Percentiles rank a stretch among this genome's conserved stretches.
phyloP scores from a whole-genome alignment of 805 yeast genomes.

The Sugiyamaella chiloensis region DNA sequence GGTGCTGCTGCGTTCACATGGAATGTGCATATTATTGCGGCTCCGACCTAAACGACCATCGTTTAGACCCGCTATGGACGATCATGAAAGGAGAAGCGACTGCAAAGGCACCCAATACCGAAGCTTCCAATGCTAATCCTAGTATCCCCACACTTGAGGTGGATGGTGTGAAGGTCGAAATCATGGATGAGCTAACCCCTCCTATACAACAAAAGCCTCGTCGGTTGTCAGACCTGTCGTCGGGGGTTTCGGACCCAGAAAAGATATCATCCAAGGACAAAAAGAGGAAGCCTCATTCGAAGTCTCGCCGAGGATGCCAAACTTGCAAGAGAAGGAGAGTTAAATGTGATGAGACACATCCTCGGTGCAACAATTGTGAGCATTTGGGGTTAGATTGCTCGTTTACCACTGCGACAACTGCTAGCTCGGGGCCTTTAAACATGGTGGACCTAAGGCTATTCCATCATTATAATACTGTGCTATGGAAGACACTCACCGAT shows the following conservation, averaged over 20 bases:
- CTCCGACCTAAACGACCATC: no score
- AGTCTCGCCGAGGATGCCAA: conserved; percentile 83
- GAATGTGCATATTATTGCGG: no score
- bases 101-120: no score
- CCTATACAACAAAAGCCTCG: neutral
- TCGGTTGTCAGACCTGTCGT: conserved; percentile 1
- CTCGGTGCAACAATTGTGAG: conserved; percentile 72
- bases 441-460: conserved; percentile 76
- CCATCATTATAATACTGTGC: conserved; percentile 83
- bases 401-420: conserved; percentile 12
- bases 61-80: no score
- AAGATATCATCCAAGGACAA: neutral
- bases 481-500: conserved; percentile 81
- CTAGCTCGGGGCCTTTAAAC: conserved; percentile 42
- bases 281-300: conserved; percentile 84
- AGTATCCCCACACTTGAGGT: neutral
- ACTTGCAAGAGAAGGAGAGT: conserved; percentile 88
- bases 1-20: no score
- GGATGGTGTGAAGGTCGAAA: neutral
- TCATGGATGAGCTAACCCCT: neutral
- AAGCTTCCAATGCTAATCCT: no score
- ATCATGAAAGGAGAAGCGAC: no score
- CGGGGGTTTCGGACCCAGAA: neutral
- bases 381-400: conserved; percentile 73
- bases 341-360: conserved; percentile 86